Evolutionary conservation across 192 early-diverging fungal genomes (phyloP).

Genomic region (Phlyctochytrium bullatum): DNA sequence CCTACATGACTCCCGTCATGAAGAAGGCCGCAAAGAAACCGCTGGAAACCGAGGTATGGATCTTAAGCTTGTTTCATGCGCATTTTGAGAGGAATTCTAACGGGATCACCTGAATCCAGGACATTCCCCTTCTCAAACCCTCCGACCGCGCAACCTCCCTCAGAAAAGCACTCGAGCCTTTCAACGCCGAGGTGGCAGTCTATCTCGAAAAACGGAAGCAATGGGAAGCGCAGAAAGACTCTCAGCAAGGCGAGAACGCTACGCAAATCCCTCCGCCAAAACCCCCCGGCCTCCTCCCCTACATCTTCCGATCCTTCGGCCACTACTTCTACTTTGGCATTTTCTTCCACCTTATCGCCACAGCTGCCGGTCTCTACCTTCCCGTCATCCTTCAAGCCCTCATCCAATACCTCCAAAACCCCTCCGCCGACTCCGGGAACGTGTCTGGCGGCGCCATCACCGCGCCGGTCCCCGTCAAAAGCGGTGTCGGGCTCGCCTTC

Average conservation of each 20-base stretch:
- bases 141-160: neutral
- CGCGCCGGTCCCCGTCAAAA: neutral
- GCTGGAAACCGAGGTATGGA: neutral
- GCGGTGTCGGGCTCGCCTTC: constrained; percentile 1
- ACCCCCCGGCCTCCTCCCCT: neutral
- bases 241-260: too few relatives aligned
- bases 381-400: constrained; percentile 20
- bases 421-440: neutral
- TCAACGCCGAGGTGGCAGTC: neutral
- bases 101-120: neutral
- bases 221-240: too few relatives aligned
- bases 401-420: constrained; percentile 7
- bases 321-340: constrained; percentile 2
- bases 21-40: neutral
- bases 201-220: constrained; percentile 9
- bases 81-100: too few relatives aligned
- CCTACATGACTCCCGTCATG: constrained; percentile 11
- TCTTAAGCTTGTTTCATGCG: too few relatives aligned
- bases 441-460: too few relatives aligned
- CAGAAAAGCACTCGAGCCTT: neutral
- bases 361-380: neutral
- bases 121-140: neutral
- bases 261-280: too few relatives aligned
- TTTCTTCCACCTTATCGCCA: constrained; percentile 1
- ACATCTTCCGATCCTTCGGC: neutral